Base-by-base conservation (phyloP, 768 basidiomycete species). In the Boletellus sp. region DNA sequence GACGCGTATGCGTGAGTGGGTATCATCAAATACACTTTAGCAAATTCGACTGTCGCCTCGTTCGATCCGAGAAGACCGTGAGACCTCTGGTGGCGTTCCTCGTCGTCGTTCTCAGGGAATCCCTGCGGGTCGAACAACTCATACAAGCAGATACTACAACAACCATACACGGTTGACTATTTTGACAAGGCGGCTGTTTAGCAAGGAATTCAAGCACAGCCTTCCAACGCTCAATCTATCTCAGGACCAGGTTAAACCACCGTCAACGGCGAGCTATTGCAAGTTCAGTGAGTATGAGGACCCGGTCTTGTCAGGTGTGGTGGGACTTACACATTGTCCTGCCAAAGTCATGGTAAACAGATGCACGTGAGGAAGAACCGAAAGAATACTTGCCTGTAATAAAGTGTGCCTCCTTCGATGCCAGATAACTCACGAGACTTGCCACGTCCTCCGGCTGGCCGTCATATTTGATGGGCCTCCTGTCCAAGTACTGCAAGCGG, bases 361-460 rank as follows among this genome's bases (percentile, higher is more conserved):
- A 42, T 12, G 10, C 9, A 6, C 11, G 13, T 11, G 6, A 6
- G 12, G 17, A 16, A 13, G 26, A 26, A 15, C 7, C 6, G 17
- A 36, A 12, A 20, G 17, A 43, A 20, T 26, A 3, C 42, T 43
- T 43, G 31, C 42, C 42, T 13, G 42, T 43, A 15, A 43, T 43
- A 6, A 26, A 70, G 15, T 65, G 60, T 5, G 71, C 62, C 17
- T 65, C 68, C 17, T 69, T 63, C 9, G 70, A 72, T 8, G 63
- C 70, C 13, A 74, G 58, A 47, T 63, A 73, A 9, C 71, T 71
- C 1, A 72, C 70, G 8, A 67, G n/a, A 9, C 58, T 56, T 22
- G 73, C 70, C 9, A 72, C 47, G 31, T 71, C 70, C 28, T 71
- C 65, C 5, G 70, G 65, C 36, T 67, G 52, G 19, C 63, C 68